A percentile compares a stretch with the other conserved stretches of the same genome.
These are phyloP conservation scores for Gastroboletus turbinatus DNA, from an alignment of 1,284 basidiomycete species.

Conservation along the genomic window DNA sequence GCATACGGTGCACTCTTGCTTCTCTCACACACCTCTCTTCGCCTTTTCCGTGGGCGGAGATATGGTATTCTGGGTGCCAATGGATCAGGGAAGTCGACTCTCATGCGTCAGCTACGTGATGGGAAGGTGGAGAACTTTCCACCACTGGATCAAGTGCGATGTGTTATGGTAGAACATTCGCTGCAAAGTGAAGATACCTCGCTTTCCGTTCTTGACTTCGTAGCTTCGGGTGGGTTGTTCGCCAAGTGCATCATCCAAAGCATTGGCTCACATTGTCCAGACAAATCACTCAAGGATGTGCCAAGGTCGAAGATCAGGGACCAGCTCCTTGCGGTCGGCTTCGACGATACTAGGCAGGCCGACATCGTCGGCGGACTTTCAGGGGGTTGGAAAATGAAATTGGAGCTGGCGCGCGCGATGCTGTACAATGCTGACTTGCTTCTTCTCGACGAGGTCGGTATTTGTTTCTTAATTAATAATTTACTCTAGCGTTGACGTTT, in stretches of 20 bases:
- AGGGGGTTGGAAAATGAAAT: slow-evolving; percentile 99
- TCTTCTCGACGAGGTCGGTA: slow-evolving; percentile 76
- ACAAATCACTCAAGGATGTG: slow-evolving; percentile 59
- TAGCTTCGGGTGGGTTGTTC: slow-evolving; percentile 66
- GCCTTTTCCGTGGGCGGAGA: slow-evolving; percentile 86
- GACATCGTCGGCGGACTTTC: slow-evolving; percentile 90
- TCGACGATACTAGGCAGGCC: slow-evolving; percentile 83
- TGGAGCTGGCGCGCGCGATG: slow-evolving; percentile 93
- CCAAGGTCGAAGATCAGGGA: slow-evolving; percentile 70
- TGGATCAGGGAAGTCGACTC: slow-evolving; percentile 94
- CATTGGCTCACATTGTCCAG: slow-evolving; percentile 35
- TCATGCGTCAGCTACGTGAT: slow-evolving; percentile 94
- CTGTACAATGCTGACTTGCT: slow-evolving; percentile 94
- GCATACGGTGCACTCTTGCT: slow-evolving; percentile 96
- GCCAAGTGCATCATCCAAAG: slow-evolving; percentile 5
- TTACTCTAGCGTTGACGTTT: slow-evolving; percentile 18
- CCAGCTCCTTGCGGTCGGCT: slow-evolving; percentile 86
- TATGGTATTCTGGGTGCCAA: slow-evolving; percentile 97
- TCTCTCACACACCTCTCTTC: slow-evolving; percentile 92
- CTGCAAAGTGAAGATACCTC: slow-evolving; percentile 91
- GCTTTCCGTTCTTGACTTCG: slow-evolving; percentile 83
- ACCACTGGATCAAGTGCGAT: slow-evolving; percentile 81
- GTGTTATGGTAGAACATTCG: slow-evolving; percentile 96
- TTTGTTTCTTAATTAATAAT: slow-evolving; percentile 24
- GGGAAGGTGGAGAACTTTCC: slow-evolving; percentile 97